Evolutionary conservation across 2,329 filamentous ascomycete genomes (phyloP), one percentile per base, ranked within the genome.

Genomic region (Trichoderma atrobrunneum): DNA sequence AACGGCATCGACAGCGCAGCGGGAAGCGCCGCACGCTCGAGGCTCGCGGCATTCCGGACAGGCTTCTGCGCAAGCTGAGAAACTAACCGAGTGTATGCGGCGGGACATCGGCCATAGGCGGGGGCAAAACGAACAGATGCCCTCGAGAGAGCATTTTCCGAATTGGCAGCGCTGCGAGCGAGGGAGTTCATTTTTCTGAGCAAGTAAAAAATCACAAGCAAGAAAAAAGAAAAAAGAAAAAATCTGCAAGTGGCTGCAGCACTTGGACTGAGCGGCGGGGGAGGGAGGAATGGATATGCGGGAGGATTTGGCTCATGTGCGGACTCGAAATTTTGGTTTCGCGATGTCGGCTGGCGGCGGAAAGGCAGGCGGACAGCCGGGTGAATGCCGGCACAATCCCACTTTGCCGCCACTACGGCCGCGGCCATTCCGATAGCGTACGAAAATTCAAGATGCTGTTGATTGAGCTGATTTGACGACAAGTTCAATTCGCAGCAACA

Each of bases 81-180:
- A 72, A 78, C 79, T 84, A 87, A 83, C 81, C 85, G 83, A 77
- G 83, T 80, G 75, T 84, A 85, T 26, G 85, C 84, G 71, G 85
- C 85, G 68, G 84, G 66, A 70, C 57, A 83, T 81, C 83, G 85
- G 79, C 83, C 80, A 74, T 81, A 78, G 70, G 82, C 80, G 73
- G 78, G 72, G 74, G 73, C 75, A 63, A 78, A 64, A 73, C 82
- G 81, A 72, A 81, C 78, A 74, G 84, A 81, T 68, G 81, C 81
- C 78, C 84, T 80, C 21, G 81, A 79, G 57, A 86, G 78, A 75
- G 81, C 81, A 76, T 80, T 80, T 74, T 85, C 80, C 75, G 84
- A 80, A 74, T 81, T 80, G 57, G 75, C 76, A 70, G 78, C 83
- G 82, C 82, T 85, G 82, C 78, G 83, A 76, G 82, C 80, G 72